Conservation (phyloP, 2,329 filamentous ascomycete species). For the Aspergillus pseudoterreus region DNA sequence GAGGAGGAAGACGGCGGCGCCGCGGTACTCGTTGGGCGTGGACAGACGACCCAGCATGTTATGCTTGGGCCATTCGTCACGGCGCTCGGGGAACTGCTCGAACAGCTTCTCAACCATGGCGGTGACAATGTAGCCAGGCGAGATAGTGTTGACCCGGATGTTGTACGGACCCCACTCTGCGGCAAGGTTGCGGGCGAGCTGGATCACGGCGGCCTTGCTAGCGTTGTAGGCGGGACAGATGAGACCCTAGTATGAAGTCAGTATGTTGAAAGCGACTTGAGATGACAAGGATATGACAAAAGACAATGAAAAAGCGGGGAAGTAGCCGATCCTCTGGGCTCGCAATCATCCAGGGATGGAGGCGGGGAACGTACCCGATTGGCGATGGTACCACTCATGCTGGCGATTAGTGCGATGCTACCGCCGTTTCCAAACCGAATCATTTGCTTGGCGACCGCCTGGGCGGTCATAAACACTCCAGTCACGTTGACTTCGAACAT, state of each 20-base stretch:
- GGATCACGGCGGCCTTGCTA: constrained; percentile 47
- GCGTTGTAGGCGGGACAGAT: constrained; percentile 49
- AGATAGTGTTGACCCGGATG: constrained; percentile 49
- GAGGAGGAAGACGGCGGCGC: constrained; percentile 45
- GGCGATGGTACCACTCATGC: constrained; percentile 59
- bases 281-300: neutral
- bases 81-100: constrained; percentile 69
- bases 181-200: constrained; percentile 46
- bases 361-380: constrained; percentile 37
- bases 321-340: neutral
- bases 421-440: constrained; percentile 58
- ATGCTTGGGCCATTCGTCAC: constrained; percentile 74
- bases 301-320: constrained; percentile 1
- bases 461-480: constrained; percentile 60
- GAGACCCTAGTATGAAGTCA: constrained; percentile 33
- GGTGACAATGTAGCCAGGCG: constrained; percentile 46
- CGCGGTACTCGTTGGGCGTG: constrained; percentile 65
- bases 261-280: constrained; percentile 1
- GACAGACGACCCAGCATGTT: constrained; percentile 78
- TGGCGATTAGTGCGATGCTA: constrained; percentile 60
- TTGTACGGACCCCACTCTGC: constrained; percentile 47
- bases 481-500: constrained; percentile 63
- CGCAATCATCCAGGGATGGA: neutral
- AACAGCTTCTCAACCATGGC: constrained; percentile 45
- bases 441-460: constrained; percentile 63